Evolutionary conservation across 2,329 filamentous ascomycete species (phyloP).

Genomic region (Pseudocercospora fijiensis): DNA sequence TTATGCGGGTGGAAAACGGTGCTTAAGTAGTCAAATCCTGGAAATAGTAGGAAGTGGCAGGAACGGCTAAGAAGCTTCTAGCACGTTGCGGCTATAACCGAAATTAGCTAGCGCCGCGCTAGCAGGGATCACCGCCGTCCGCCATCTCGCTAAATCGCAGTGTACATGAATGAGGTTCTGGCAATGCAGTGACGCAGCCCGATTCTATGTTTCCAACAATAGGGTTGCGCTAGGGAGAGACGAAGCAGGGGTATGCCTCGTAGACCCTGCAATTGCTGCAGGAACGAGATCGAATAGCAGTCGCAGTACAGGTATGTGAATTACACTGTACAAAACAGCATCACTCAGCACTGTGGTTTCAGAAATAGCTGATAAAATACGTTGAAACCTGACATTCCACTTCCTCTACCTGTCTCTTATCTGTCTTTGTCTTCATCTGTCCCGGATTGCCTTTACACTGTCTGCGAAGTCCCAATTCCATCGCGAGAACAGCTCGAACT

Average conservation of each 20-base stretch:
- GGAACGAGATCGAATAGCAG: constrained; percentile 10
- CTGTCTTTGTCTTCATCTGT: constrained; percentile 1
- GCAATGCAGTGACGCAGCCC: background rate
- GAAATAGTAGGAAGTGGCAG: too few species aligned
- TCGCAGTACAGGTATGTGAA: constrained; percentile 3
- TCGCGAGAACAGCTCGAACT: background rate
- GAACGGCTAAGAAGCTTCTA: too few species aligned
- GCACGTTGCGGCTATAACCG: too few species aligned
- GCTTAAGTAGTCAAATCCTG: too few species aligned
- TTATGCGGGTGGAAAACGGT: too few species aligned
- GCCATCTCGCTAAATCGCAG: too few species aligned
- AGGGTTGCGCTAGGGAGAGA: background rate
- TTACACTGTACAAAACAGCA: constrained; percentile 14
- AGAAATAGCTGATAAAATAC: constrained; percentile 8
- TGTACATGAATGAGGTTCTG: background rate
- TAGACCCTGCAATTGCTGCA: constrained; percentile 6
- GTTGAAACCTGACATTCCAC: background rate
- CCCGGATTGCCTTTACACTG: background rate
- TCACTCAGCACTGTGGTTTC: background rate
- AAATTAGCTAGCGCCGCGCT: too few species aligned
- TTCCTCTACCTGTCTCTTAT: background rate
- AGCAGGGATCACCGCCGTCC: too few species aligned
- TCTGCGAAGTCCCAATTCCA: background rate
- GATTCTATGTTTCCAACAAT: constrained; percentile 1
- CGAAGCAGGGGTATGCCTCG: background rate